These are phyloP conservation scores for Lactuca saligna DNA, from an alignment of 129 eudicot genomes.

Conservation along the genomic window DNA sequence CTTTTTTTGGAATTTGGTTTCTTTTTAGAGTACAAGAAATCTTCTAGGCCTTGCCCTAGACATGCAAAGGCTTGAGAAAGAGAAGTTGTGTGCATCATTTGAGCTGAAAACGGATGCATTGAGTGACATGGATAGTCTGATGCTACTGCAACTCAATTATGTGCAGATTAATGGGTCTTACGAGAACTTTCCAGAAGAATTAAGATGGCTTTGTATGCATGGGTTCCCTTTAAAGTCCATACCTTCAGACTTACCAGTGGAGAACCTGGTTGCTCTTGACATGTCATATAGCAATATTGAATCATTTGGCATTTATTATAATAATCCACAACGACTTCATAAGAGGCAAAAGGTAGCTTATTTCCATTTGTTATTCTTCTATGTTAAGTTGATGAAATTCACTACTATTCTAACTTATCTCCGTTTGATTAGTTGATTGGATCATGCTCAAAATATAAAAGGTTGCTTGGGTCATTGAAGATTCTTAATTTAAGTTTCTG, in stretches of 20 bases:
- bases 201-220: slow-evolving; percentile 37
- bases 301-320: slow-evolving; percentile 6
- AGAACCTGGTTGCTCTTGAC: not conserved
- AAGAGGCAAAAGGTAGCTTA: slow-evolving; percentile 22
- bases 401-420: not conserved
- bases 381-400: not conserved
- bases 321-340: not conserved
- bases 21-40: slow-evolving; percentile 26
- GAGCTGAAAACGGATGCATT: too few relatives aligned
- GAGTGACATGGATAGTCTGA: too few relatives aligned
- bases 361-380: not conserved
- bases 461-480: slow-evolving; percentile 1
- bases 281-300: not conserved
- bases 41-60: slow-evolving; percentile 35
- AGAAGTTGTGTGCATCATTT: not conserved
- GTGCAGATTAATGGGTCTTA: slow-evolving; percentile 8
- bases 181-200: slow-evolving; percentile 5
- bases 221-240: slow-evolving; percentile 1
- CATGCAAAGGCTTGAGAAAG: slow-evolving; percentile 17
- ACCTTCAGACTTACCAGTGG: slow-evolving; percentile 15
- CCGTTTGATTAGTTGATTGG: not conserved
- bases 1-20: not conserved
- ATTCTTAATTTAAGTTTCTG: slow-evolving; percentile 3
- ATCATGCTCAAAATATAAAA: slow-evolving; percentile 4
- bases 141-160: too few relatives aligned